Base-by-base conservation (phyloP, 352 stramenopile species). In the Phytopythium delawarense region DNA sequence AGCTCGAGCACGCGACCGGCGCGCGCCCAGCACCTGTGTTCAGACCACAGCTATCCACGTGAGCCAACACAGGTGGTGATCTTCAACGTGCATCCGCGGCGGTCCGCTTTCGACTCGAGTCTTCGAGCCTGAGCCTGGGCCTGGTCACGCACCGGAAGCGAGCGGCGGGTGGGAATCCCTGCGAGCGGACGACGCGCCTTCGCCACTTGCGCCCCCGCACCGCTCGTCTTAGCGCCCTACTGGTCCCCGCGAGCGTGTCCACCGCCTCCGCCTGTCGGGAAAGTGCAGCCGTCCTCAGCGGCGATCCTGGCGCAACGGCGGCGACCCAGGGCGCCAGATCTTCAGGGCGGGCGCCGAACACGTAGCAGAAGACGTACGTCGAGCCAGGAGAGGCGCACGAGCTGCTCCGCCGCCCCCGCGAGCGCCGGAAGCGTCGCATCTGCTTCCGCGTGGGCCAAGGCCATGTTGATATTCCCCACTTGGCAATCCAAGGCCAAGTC, bases 21-120 rank as follows among this genome's bases (percentile, higher is more conserved):
- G 34, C 55, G 62, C 57, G 76, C 57, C 78, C 78, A 87, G 55
- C 71, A 76, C 39, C 78, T 87, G 57, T 34, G 18, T 60, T 57
- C 7, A 51, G 59, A 39, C 9, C 21, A 0, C 12, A n/a, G 46
- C 46, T 1, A 23, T 52, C 4, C 7, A 49, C 42, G 16, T 49
- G 42, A 49, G 18, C 42, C 8, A 25, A 18, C 20, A 48, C 4
- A 13, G n/a, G 20, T 18, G 20, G 18, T 49, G 6, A 15, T 49
- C n/a, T 56, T 52, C 12, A 54, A 23, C 53, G 56, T 48, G 21
- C 50, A 25, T 7, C 18, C 7, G 15, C 16, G 16, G 39, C 4
- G 16, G 0, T 49, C 20, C n/a, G 20, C 15, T 4, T 44, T 5
- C 42, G 20, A 39, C 5, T 32, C 28, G 0, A 32, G 28, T 3